A percentile compares a stretch with the other conserved stretches of the same genome.
These are phyloP conservation scores for Hydrangea macrophylla DNA, from an alignment of 148 eudicot genomes.

Conservation along the genomic window DNA sequence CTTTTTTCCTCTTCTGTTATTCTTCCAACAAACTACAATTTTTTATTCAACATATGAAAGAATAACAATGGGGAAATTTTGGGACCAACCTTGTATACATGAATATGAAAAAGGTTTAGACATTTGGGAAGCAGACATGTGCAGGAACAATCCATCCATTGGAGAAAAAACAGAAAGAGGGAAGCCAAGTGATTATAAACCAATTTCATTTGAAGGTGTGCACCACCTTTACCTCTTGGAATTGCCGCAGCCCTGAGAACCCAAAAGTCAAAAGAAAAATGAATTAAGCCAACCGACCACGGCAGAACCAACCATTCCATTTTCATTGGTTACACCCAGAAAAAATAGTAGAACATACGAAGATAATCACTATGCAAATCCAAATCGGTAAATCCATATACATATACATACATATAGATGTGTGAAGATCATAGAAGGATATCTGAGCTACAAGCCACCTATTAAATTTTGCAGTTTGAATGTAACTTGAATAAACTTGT, in stretches of 20 bases:
- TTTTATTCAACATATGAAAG: background rate
- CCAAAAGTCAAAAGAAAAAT: background rate
- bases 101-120: conserved; percentile 48
- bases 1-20: background rate
- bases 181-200: conserved; percentile 52
- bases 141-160: conserved; percentile 66
- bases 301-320: background rate
- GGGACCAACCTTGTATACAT: conserved; percentile 52
- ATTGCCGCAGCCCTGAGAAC: conserved; percentile 59
- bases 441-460: background rate
- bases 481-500: background rate
- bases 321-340: background rate
- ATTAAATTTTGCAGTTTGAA: background rate
- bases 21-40: background rate
- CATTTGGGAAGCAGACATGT: conserved; percentile 47
- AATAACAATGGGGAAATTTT: background rate
- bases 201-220: conserved; percentile 58
- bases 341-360: background rate
- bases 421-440: background rate
- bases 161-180: conserved; percentile 45
- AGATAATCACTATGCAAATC: background rate
- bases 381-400: no score
- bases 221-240: conserved; percentile 57
- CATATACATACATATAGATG: no score
- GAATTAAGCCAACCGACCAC: background rate